A percentile compares a stretch with the other conserved stretches of the same genome.
Evolutionary conservation across 495 filamentous ascomycete species (phyloP).

Genomic region (Annulohypoxylon stygium): DNA sequence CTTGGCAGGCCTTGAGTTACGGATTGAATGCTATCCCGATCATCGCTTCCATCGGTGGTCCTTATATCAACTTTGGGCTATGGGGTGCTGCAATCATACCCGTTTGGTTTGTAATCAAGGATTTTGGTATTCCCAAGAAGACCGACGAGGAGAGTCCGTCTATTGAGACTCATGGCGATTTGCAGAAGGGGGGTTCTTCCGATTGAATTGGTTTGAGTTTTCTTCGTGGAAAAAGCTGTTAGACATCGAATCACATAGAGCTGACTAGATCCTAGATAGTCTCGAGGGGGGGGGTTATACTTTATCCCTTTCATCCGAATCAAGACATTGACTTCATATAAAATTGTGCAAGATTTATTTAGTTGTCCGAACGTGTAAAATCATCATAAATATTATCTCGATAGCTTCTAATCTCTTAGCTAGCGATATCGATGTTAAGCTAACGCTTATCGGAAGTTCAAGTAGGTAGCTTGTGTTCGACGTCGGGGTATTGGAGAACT

Average conservation of each 20-base stretch:
- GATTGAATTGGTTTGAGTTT: neutral
- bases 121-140: constrained; percentile 58
- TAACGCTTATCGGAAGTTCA: constrained; percentile 14
- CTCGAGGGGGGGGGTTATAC: too few relatives aligned
- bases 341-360: too few relatives aligned
- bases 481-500: constrained; percentile 13
- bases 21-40: constrained; percentile 68
- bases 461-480: neutral
- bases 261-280: neutral
- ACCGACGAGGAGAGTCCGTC: constrained; percentile 18
- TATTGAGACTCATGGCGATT: constrained; percentile 14
- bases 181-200: constrained; percentile 17
- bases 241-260: neutral
- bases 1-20: constrained; percentile 72
- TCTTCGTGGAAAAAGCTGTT: neutral
- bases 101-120: constrained; percentile 69
- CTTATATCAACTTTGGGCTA: constrained; percentile 73
- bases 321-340: neutral
- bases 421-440: neutral
- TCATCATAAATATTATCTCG: neutral
- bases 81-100: constrained; percentile 69
- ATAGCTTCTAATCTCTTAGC: neutral
- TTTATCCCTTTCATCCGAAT: neutral
- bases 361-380: neutral
- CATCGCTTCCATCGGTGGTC: constrained; percentile 69